These are phyloP conservation scores for Coemansia sp. DNA, from an alignment of 192 early-diverging fungal genomes.

Conservation along the genomic window DNA sequence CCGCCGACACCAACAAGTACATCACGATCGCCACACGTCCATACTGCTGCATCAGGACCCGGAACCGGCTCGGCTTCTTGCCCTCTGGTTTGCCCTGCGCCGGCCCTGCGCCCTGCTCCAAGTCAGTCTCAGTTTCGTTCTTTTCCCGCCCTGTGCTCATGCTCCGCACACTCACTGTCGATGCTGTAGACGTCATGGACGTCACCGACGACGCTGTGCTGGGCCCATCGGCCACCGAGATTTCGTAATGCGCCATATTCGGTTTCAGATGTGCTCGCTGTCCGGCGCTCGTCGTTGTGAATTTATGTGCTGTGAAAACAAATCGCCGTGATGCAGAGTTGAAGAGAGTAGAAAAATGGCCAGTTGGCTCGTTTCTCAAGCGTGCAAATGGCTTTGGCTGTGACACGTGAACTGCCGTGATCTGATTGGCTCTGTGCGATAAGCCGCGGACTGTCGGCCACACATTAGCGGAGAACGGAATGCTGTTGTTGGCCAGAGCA, in stretches of 20 bases:
- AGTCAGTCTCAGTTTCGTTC: constrained; percentile 13
- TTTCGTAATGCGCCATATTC: constrained; percentile 31
- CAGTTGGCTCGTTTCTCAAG: constrained; percentile 3
- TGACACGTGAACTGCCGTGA: not conserved
- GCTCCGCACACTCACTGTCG: constrained; percentile 30
- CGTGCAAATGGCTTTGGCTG: constrained; percentile 5
- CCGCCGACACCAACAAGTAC: constrained; percentile 47
- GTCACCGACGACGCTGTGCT: constrained; percentile 24
- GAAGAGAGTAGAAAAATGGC: constrained; percentile 4
- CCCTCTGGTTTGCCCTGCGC: constrained; percentile 9
- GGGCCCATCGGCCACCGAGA: constrained; percentile 25
- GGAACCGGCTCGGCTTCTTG: constrained; percentile 51
- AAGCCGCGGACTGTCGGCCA: not conserved
- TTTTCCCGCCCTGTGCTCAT: constrained; percentile 26
- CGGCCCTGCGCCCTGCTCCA: constrained; percentile 12
- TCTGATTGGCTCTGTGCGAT: constrained; percentile 14
- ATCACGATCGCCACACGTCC: constrained; percentile 48
- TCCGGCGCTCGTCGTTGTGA: constrained; percentile 3
- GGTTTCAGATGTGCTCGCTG: constrained; percentile 7
- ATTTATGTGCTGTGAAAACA: not conserved
- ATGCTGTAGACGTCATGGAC: constrained; percentile 35
- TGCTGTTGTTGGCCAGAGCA: too few species aligned
- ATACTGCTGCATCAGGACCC: constrained; percentile 56
- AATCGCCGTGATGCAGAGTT: constrained; percentile 1
- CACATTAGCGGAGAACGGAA: not conserved